Percentiles rank a stretch among this genome's conserved stretches.
Evolutionary conservation across 2,329 filamentous ascomycete genomes (phyloP).

Genomic region (Monilinia laxa): DNA sequence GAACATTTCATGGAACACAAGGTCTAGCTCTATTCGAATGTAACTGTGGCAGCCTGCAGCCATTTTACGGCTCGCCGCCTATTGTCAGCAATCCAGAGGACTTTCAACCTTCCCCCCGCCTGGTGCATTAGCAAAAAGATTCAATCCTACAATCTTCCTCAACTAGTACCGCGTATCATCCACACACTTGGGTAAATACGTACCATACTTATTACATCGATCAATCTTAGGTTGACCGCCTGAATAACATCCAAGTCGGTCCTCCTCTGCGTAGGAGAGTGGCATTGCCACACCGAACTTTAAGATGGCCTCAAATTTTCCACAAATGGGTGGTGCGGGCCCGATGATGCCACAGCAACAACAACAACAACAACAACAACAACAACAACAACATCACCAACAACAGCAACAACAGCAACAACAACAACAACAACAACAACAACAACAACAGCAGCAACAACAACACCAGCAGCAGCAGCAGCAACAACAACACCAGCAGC

Average conservation of each 20-base stretch:
- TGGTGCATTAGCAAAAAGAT: conserved; percentile 22
- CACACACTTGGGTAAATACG: conserved; percentile 20
- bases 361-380: conserved; percentile 31
- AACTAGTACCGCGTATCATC: conserved; percentile 14
- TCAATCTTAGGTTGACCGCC: conserved; percentile 22
- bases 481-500: conserved; percentile 22
- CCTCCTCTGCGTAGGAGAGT: conserved; percentile 33
- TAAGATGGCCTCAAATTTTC: conserved; percentile 40
- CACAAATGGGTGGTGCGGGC: conserved; percentile 36
- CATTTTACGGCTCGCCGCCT: conserved; percentile 34
- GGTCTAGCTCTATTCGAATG: conserved; percentile 35
- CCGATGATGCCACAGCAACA: conserved; percentile 38
- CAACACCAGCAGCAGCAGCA: conserved; percentile 29
- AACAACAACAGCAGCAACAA: conserved; percentile 30
- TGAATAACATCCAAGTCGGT: conserved; percentile 30
- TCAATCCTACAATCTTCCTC: conserved; percentile 11
- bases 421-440: conserved; percentile 2
- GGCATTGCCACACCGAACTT: conserved; percentile 32
- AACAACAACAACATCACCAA: conserved; percentile 27
- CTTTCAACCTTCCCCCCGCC: conserved; percentile 23
- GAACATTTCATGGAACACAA: conserved; percentile 34
- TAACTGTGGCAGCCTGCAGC: conserved; percentile 36
- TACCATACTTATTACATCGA: conserved; percentile 17
- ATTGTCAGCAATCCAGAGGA: conserved; percentile 32
- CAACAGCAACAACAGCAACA: conserved; percentile 23